A percentile compares a stretch with the other conserved stretches of the same genome.
phyloP scores from a whole-genome alignment of 1,284 basidiomycete genomes.

The Sporisorium graminicola region DNA sequence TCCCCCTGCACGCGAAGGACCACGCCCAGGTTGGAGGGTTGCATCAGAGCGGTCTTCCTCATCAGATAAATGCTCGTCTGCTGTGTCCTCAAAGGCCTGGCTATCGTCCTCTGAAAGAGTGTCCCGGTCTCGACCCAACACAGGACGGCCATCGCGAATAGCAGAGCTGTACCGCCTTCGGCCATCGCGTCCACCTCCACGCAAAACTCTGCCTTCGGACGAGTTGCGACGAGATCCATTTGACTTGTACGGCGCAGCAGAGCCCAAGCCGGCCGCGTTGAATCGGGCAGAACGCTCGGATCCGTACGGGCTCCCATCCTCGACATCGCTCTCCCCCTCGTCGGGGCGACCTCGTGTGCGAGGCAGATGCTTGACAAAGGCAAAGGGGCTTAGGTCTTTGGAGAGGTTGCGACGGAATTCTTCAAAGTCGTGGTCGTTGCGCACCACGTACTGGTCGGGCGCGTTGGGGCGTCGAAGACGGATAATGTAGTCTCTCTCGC shows the following conservation, averaged over 20 bases:
- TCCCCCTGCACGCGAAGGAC: constrained; percentile 20
- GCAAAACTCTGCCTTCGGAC: constrained; percentile 19
- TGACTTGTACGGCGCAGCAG: constrained; percentile 34
- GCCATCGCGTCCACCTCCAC: constrained; percentile 40
- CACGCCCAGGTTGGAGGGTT: constrained; percentile 35
- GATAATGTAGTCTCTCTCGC: constrained; percentile 60
- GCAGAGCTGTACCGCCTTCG: constrained; percentile 46
- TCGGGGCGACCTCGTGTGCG: constrained; percentile 50
- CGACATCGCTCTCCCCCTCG: constrained; percentile 45
- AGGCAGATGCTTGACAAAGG: constrained; percentile 59
- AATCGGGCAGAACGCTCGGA: constrained; percentile 36
- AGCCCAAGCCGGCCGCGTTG: constrained; percentile 46
- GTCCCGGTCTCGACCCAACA: constrained; percentile 36
- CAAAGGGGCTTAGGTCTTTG: constrained; percentile 57
- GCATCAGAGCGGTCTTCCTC: constrained; percentile 42
- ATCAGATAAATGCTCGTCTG: constrained; percentile 28
- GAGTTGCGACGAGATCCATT: constrained; percentile 10
- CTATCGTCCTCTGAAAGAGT: constrained; percentile 26
- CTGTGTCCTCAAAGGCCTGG: constrained; percentile 36
- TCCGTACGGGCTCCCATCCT: constrained; percentile 36
- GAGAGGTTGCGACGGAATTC: constrained; percentile 58
- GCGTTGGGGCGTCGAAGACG: constrained; percentile 62
- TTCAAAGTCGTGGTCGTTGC: constrained; percentile 65
- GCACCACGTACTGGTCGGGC: constrained; percentile 59
- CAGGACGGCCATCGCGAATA: constrained; percentile 28